Percentiles rank a stretch among this genome's conserved stretches.
phyloP scores from a whole-genome alignment of 257 asterid species.

The Knoxia roxburghii region DNA sequence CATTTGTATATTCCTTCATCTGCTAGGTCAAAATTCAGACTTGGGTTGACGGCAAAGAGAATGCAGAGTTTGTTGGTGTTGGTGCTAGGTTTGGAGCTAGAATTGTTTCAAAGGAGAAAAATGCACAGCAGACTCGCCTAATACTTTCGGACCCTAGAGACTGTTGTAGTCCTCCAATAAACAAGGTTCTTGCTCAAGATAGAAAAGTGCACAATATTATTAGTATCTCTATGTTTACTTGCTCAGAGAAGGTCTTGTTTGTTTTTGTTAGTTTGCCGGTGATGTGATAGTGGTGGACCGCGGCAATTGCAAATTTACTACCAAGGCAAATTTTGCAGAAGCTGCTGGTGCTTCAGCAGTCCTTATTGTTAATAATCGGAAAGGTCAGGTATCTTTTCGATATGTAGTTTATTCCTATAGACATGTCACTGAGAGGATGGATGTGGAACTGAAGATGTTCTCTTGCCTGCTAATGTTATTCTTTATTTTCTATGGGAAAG shows the following conservation, averaged over 20 bases:
- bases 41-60: conserved; percentile 74
- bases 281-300: conserved; percentile 78
- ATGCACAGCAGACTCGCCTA: conserved; percentile 61
- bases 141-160: conserved; percentile 65
- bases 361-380: conserved; percentile 77
- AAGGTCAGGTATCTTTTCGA: conserved; percentile 37
- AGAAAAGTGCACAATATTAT: not conserved
- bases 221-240: not conserved
- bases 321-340: conserved; percentile 75
- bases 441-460: not conserved
- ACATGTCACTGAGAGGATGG: not conserved
- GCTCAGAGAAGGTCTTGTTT: conserved; percentile 8
- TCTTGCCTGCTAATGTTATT: not conserved
- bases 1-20: not conserved
- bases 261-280: conserved; percentile 50
- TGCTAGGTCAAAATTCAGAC: conserved; percentile 85
- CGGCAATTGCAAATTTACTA: conserved; percentile 77
- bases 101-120: conserved; percentile 80
- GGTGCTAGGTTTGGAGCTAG: conserved; percentile 89
- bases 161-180: conserved; percentile 54
- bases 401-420: not conserved
- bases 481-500: not conserved
- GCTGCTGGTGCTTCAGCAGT: conserved; percentile 94
- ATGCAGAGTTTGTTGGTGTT: conserved; percentile 79
- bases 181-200: conserved; percentile 37